Evolutionary conservation across 345 rosid genomes (phyloP), one percentile per base, ranked within the genome.

Genomic region (Zanthoxylum bungeanum): DNA sequence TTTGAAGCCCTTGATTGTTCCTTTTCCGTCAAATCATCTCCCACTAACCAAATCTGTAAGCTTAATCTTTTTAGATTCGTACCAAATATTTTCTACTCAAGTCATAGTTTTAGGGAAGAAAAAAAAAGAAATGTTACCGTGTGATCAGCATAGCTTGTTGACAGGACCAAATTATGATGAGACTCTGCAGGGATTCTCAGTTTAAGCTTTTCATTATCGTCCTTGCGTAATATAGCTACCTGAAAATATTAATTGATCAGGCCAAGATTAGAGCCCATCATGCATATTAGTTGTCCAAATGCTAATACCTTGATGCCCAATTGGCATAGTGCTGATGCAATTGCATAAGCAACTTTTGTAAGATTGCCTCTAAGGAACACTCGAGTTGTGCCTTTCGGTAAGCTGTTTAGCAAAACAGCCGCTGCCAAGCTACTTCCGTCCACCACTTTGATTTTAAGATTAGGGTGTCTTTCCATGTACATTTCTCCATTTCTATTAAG

Each of bases 381-480:
- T n/a, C 65, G 74, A 31, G 78, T 63, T 40, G 83, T 73, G 34
- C 72, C 69, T 70, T 83, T 74, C 4, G 91, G 85, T 44, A 85
- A 57, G 47, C 74, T 70, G 62, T 82, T 80, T 1, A 88, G 71
- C 36, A 88, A 85, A 19, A 83, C 60, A 1, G 87, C 89, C 49
- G 80, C 85, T 34, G 82, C 76, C 63, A 86, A 76, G 72, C 89
- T 85, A 64, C 85, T 81, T 11, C 93, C 93, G 17, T 88, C 93
- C 42, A 86, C 91, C 56, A 83, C 68, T 75, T 78, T 88, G 28
- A 84, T 75, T 63, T 67, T 85, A 71, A 84, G 7, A 8, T 85
- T 34, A 1, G 86, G 83, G 56, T 84, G 46, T 74, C 73, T 86
- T 67, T 83, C 64, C 10, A 86, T 62, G 61, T 83, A 86, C 16